Evolutionary conservation across 768 basidiomycete species (phyloP).

Genomic region (Termitomyces sp.): DNA sequence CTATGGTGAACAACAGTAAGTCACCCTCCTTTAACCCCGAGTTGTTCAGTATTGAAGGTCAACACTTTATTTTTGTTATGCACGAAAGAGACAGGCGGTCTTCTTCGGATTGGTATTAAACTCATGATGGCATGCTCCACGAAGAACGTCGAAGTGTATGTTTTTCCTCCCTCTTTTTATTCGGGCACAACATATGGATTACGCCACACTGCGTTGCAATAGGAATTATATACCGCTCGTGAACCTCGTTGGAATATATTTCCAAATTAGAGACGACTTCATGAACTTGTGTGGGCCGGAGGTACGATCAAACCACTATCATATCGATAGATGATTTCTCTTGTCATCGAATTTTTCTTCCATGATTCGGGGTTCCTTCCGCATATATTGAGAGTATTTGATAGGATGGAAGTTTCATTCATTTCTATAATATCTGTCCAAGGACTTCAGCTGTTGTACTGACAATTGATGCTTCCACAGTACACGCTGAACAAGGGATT

Average conservation of each 20-base stretch:
- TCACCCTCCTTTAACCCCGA: neutral
- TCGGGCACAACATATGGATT: neutral
- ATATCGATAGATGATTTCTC: neutral
- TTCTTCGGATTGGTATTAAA: constrained; percentile 91
- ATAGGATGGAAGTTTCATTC: neutral
- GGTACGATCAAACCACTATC: constrained; percentile 29
- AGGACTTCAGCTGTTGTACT: neutral
- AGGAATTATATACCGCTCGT: neutral
- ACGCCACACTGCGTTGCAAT: neutral
- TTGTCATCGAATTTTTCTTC: neutral
- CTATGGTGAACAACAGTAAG: constrained; percentile 94
- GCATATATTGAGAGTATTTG: neutral
- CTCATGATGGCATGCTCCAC: constrained; percentile 92
- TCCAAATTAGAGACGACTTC: constrained; percentile 93
- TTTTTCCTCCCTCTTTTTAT: neutral
- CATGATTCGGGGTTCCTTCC: neutral
- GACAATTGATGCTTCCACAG: constrained; percentile 28
- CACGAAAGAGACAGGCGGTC: constrained; percentile 81
- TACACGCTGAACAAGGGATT: constrained; percentile 84
- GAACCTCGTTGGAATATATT: constrained; percentile 53
- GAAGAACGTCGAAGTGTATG: constrained; percentile 53
- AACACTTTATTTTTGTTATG: neutral
- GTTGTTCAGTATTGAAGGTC: neutral
- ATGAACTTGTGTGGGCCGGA: constrained; percentile 89
- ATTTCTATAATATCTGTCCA: neutral